phyloP scores from a whole-genome alignment of 1,284 basidiomycete genomes.

The Violaceomyces palustris region DNA sequence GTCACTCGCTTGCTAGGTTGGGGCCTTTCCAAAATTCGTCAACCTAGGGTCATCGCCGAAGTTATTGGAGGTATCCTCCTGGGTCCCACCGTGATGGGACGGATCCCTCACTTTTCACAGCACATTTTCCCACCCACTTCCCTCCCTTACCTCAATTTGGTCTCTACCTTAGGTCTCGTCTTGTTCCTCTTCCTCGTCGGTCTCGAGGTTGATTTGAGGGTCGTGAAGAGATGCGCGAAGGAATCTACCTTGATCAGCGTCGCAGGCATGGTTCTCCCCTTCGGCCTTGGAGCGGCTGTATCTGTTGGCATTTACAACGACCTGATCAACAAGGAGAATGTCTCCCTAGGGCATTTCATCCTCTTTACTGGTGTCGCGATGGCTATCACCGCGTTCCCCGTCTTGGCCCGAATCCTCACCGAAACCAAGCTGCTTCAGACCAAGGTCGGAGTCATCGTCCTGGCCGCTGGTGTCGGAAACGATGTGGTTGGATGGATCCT shows the following conservation, averaged over 20 bases:
- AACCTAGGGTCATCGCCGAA: slow-evolving; percentile 82
- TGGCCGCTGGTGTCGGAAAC: slow-evolving; percentile 86
- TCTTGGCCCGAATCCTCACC: slow-evolving; percentile 68
- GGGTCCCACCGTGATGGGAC: slow-evolving; percentile 45
- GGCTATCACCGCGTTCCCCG: slow-evolving; percentile 77
- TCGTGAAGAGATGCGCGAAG: slow-evolving; percentile 60
- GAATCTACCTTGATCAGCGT: slow-evolving; percentile 57
- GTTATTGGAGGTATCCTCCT: slow-evolving; percentile 77
- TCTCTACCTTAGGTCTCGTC: slow-evolving; percentile 75
- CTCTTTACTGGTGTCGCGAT: slow-evolving; percentile 87
- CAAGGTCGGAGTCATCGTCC: slow-evolving; percentile 83
- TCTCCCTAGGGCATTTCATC: slow-evolving; percentile 79
- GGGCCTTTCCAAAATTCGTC: slow-evolving; percentile 64
- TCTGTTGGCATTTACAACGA: slow-evolving; percentile 72
- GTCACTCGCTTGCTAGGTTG: slow-evolving; percentile 69
- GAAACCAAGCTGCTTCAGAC: slow-evolving; percentile 73
- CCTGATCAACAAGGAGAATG: slow-evolving; percentile 64
- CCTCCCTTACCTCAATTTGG: slow-evolving; percentile 72
- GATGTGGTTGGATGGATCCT: slow-evolving; percentile 67
- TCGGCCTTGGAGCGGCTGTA: slow-evolving; percentile 77
- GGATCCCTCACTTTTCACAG: slow-evolving; percentile 44
- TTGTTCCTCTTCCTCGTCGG: slow-evolving; percentile 75
- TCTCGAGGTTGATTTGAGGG: slow-evolving; percentile 74
- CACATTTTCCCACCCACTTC: slow-evolving; percentile 57
- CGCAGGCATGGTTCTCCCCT: slow-evolving; percentile 69